These are phyloP conservation scores for Scleroderma bovista DNA, from an alignment of 768 basidiomycete genomes.

Conservation along the genomic window DNA sequence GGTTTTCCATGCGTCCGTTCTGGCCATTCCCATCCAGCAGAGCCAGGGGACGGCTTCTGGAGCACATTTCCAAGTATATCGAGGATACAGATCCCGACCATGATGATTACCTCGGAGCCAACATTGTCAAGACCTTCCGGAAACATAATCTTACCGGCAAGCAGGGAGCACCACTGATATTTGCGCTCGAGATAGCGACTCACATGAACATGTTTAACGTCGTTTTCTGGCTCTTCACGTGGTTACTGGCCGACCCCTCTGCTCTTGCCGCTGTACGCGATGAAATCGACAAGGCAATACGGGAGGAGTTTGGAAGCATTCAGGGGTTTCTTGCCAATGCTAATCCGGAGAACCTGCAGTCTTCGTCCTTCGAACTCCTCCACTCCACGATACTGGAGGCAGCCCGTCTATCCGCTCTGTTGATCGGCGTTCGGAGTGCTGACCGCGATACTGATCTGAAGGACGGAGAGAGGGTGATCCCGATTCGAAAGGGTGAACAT, in stretches of 20 bases:
- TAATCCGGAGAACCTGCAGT: constrained; percentile 11
- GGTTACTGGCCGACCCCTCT: constrained; percentile 37
- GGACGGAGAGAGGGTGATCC: constrained; percentile 6
- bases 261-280: constrained; percentile 39
- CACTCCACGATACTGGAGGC: constrained; percentile 26
- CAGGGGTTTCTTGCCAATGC: constrained; percentile 8
- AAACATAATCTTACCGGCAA: constrained; percentile 11
- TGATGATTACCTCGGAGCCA: constrained; percentile 7
- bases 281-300: constrained; percentile 36
- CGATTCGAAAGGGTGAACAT: constrained; percentile 16
- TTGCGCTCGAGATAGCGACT: constrained; percentile 17
- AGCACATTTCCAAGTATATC: constrained; percentile 9
- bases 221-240: constrained; percentile 15
- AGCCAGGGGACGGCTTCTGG: constrained; percentile 10
- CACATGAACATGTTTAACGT: constrained; percentile 20
- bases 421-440: constrained; percentile 14
- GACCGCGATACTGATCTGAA: constrained; percentile 11
- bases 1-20: constrained; percentile 11
- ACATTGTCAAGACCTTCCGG: constrained; percentile 14
- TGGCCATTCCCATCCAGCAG: constrained; percentile 10
- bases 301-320: constrained; percentile 7
- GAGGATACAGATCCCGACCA: constrained; percentile 4
- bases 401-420: constrained; percentile 14
- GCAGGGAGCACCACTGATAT: constrained; percentile 15
- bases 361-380: constrained; percentile 14